Evolutionary conservation across 1,284 basidiomycete genomes (phyloP).

Genomic region (Cryptococcus wingfieldii): DNA sequence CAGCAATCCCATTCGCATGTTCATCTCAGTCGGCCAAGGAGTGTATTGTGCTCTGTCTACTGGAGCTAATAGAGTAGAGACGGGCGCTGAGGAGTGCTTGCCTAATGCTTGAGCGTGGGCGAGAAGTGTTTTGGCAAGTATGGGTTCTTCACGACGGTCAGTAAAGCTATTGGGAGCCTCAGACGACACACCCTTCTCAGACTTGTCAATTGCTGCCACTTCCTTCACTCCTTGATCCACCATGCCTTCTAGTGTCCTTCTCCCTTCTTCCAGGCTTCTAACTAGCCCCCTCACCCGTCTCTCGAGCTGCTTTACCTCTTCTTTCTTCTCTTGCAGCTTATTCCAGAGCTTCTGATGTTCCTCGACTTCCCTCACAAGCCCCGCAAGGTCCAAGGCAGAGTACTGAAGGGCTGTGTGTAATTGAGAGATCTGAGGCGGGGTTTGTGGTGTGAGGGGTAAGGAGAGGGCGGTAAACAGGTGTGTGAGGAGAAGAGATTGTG

Average conservation of each 20-base stretch:
- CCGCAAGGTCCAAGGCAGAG: constrained; percentile 20
- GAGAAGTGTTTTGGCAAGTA: constrained; percentile 24
- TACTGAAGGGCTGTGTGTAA: constrained; percentile 22
- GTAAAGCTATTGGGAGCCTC: neutral
- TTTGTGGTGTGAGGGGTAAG: constrained; percentile 2
- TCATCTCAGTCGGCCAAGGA: constrained; percentile 42
- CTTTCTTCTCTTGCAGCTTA: constrained; percentile 20
- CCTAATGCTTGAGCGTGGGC: constrained; percentile 37
- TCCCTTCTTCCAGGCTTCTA: constrained; percentile 23
- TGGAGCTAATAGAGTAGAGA: constrained; percentile 24
- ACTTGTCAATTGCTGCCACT: constrained; percentile 25
- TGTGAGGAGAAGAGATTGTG: constrained; percentile 33
- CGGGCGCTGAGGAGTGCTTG: constrained; percentile 35
- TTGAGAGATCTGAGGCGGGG: constrained; percentile 1
- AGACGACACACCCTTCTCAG: constrained; percentile 25
- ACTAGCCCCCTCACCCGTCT: constrained; percentile 20
- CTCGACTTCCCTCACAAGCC: constrained; percentile 21
- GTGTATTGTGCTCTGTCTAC: constrained; percentile 27
- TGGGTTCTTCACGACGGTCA: constrained; percentile 19
- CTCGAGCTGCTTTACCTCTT: constrained; percentile 30
- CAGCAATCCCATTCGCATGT: constrained; percentile 41
- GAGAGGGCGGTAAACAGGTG: constrained; percentile 32
- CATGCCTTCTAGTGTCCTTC: constrained; percentile 32
- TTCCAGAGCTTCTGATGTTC: constrained; percentile 32
- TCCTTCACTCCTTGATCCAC: constrained; percentile 23